Base-by-base conservation (phyloP, 202 grass and related monocot species). In the Elaeis oleifera region DNA sequence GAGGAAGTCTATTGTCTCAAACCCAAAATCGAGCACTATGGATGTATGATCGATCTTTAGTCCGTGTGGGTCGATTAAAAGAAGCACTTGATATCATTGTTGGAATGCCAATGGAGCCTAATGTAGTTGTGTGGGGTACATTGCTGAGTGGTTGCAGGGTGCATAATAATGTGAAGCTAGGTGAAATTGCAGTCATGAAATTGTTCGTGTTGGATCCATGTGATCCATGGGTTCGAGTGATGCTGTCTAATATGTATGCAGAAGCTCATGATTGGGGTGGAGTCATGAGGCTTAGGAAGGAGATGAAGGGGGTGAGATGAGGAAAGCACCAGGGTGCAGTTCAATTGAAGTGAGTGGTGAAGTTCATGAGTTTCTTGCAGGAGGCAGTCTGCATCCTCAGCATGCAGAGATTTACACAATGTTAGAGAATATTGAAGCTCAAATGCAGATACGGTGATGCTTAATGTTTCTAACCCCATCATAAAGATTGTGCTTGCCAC, bases 1-100 rank as follows among this genome's bases (percentile, higher is more conserved):
- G 74, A 78, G 65, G 48, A 74, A 56, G 79, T 68, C 36, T 77
- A 77, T 25, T 19, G 27, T 23, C 65, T 85, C 28, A 2, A 16
- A 20, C 87, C 65, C 23, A 85, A 80, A 64, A 71, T 83, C 17
- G 76, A 90, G 53, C 87, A 90, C 51, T 77, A 83, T 53, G 79
- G 82, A n/a, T 90, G 87, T 64, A 67, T 85, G 64, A 64, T 90
- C 1, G 82, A 90, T 85, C 76, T 85, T 77, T 90, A 71, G 79
- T 82, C 4, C 82, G 76, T 31, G 61, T 78, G 0, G 82, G 79
- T 20, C 39, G 53, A 71, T 61, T 90, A 49, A 54, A 71, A 54
- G 79, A 90, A 62, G 82, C 87, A 65, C 77, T 71, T 24, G 58
- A 7, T 71, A 82, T 83, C 62, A 83, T 85, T 36, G 54, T 5